Evolutionary conservation across 306 rosid species (phyloP).

Genomic region (Hippophae rhamnoides): DNA sequence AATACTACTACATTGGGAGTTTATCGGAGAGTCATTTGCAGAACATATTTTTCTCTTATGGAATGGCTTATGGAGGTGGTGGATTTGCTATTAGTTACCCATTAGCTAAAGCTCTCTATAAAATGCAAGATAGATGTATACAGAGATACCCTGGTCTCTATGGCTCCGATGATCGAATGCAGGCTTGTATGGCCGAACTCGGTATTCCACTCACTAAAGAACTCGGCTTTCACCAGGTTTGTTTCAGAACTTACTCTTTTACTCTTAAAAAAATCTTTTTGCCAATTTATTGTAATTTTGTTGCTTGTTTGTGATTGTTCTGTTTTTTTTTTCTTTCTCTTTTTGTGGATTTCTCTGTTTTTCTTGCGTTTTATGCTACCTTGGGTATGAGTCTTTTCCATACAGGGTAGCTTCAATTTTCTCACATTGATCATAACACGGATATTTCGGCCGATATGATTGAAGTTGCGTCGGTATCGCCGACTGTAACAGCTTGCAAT

Average conservation of each 20-base stretch:
- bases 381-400: no score
- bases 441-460: no score
- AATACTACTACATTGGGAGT: conserved; percentile 79
- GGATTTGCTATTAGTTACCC: conserved; percentile 89
- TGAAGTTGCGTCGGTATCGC: no score
- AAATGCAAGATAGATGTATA: conserved; percentile 85
- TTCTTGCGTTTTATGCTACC: background rate
- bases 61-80: conserved; percentile 97
- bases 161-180: conserved; percentile 96
- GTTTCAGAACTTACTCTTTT: background rate
- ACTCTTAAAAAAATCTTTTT: background rate
- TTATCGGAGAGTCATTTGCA: conserved; percentile 84
- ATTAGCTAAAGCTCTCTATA: conserved; percentile 46
- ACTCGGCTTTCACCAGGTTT: conserved; percentile 93
- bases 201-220: conserved; percentile 95
- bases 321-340: background rate
- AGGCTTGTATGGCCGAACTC: conserved; percentile 99
- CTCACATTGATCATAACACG: no score
- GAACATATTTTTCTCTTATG: conserved; percentile 85
- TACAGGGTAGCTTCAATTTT: no score
- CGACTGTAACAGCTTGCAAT: no score
- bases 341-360: no score
- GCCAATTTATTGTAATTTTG: background rate
- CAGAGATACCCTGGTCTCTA: conserved; percentile 71
- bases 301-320: conserved; percentile 8